Evolutionary conservation across 768 basidiomycete genomes (phyloP).

Genomic region (Psilocybe cyanescens): DNA sequence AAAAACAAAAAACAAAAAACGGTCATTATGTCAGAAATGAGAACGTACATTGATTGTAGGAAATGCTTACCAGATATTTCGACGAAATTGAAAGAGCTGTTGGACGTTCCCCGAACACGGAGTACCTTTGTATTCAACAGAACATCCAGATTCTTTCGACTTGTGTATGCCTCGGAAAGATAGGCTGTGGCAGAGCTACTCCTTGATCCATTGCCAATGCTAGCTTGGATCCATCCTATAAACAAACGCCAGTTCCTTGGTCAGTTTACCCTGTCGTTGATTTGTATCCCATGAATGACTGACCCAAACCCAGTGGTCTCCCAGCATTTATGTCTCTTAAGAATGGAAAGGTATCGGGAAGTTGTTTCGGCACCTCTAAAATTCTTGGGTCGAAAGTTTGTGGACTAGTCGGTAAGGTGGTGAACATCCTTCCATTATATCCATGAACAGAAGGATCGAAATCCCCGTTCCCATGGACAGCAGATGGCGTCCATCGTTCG

Average conservation of each 20-base stretch:
- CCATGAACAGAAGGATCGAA: conserved; percentile 23
- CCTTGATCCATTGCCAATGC: conserved; percentile 23
- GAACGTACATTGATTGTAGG: neutral
- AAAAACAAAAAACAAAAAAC: neutral
- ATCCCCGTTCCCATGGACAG: conserved; percentile 21
- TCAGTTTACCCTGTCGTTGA: too few relatives aligned
- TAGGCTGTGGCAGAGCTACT: conserved; percentile 30
- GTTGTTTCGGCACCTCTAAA: conserved; percentile 34
- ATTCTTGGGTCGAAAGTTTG: conserved; percentile 34
- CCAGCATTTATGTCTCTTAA: conserved; percentile 48
- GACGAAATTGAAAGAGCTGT: conserved; percentile 10
- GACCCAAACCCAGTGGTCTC: conserved; percentile 42
- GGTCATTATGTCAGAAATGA: neutral
- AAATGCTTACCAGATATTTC: conserved; percentile 10
- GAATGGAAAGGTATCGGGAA: conserved; percentile 36
- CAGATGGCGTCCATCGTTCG: conserved; percentile 21
- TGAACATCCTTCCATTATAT: conserved; percentile 18
- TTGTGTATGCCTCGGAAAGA: conserved; percentile 21
- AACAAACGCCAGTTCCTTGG: neutral
- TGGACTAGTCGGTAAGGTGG: conserved; percentile 24
- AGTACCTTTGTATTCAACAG: conserved; percentile 31
- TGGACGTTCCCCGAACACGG: conserved; percentile 11
- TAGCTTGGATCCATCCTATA: conserved; percentile 27
- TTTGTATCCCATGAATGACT: neutral
- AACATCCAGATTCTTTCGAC: conserved; percentile 32